These are phyloP conservation scores for Malassezia vespertilionis DNA, from an alignment of 1,284 basidiomycete genomes.

Conservation along the genomic window DNA sequence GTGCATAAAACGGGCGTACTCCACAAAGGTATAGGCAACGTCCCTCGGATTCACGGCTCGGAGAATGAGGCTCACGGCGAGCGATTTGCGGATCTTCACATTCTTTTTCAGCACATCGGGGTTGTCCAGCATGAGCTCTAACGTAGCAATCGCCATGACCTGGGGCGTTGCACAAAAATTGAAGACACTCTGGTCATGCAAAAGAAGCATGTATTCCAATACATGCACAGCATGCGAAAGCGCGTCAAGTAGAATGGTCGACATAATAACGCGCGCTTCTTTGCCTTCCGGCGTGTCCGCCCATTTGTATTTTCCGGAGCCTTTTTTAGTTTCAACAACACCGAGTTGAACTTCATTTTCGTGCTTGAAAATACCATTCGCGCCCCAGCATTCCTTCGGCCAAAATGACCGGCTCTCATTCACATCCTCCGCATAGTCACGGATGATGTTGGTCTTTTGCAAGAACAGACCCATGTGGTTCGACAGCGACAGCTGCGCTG, in stretches of 20 bases:
- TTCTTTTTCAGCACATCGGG: constrained; percentile 74
- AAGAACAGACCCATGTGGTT: constrained; percentile 94
- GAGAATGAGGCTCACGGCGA: constrained; percentile 75
- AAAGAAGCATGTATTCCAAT: constrained; percentile 75
- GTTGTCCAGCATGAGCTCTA: constrained; percentile 87
- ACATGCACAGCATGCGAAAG: constrained; percentile 72
- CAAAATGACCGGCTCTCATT: constrained; percentile 82
- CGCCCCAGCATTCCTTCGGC: constrained; percentile 83
- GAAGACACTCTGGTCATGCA: constrained; percentile 86
- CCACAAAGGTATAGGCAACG: constrained; percentile 76
- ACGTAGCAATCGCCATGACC: constrained; percentile 89
- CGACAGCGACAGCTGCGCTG: constrained; percentile 69
- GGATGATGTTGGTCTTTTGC: constrained; percentile 96
- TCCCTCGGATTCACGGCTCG: constrained; percentile 80
- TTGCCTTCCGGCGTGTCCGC: constrained; percentile 28
- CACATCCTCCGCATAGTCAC: constrained; percentile 86
- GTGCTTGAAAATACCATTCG: constrained; percentile 22
- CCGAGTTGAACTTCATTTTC: constrained; percentile 36
- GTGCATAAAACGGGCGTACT: constrained; percentile 73
- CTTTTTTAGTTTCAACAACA: constrained; percentile 29
- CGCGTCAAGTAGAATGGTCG: constrained; percentile 80
- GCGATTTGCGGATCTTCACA: constrained; percentile 88
- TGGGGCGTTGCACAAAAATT: constrained; percentile 94
- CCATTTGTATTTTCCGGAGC: constrained; percentile 21
- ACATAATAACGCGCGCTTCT: constrained; percentile 48